Evolutionary conservation across 768 basidiomycete species (phyloP).

Genomic region (Agrocybe chaxingu): DNA sequence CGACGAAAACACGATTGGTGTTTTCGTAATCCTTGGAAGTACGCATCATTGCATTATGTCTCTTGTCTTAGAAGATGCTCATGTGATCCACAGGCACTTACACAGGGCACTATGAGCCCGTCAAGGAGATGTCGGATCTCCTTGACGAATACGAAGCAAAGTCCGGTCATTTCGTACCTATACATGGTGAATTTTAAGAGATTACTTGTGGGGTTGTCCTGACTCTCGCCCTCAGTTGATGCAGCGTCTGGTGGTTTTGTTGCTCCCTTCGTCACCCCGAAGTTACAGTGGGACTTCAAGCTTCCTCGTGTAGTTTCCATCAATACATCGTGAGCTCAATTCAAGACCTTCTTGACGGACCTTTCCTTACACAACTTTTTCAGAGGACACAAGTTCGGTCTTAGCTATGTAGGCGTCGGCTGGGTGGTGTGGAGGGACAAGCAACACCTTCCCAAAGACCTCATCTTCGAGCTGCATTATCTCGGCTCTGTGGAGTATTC

Average conservation of each 20-base stretch:
- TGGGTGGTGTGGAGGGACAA: constrained; percentile 70
- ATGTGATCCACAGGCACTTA: constrained; percentile 41
- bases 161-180: constrained; percentile 59
- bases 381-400: constrained; percentile 65
- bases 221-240: constrained; percentile 51
- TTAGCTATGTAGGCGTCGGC: constrained; percentile 58
- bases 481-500: constrained; percentile 69
- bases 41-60: constrained; percentile 36
- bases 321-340: constrained; percentile 44
- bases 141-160: constrained; percentile 62
- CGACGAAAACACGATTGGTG: constrained; percentile 74
- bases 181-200: constrained; percentile 54
- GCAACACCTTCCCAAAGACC: constrained; percentile 60
- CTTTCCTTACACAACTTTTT: constrained; percentile 34
- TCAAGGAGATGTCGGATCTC: constrained; percentile 79
- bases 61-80: constrained; percentile 35
- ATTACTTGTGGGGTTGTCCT: constrained; percentile 36
- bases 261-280: constrained; percentile 60
- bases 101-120: constrained; percentile 75
- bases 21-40: constrained; percentile 53
- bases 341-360: constrained; percentile 30
- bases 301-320: constrained; percentile 59
- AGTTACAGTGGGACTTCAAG: constrained; percentile 62
- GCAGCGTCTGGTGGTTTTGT: constrained; percentile 67
- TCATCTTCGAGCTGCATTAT: constrained; percentile 69